Evolutionary conservation across 2,329 filamentous ascomycete genomes (phyloP), one percentile per base, ranked within the genome.

Genomic region (Aspergillus brasiliensis): DNA sequence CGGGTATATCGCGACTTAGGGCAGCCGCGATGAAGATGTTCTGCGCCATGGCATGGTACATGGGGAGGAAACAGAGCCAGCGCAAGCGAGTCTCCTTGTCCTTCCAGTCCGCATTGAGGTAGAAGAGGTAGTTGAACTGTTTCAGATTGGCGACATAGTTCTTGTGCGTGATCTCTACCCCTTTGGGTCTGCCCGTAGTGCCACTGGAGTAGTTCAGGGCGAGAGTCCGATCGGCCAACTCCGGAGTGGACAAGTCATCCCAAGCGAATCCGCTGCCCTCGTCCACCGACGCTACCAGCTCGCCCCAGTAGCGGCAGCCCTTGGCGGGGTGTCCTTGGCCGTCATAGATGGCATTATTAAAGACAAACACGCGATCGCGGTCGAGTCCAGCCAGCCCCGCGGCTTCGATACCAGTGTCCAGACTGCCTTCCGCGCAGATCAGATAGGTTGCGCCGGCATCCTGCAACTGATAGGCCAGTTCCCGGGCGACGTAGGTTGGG

Each of bases 131-230:
- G n/a, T 83, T 79, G 15, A 86, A 84, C 60, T 90, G 86, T 13
- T 79, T 68, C 65, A 86, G 84, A 71, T 94, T 94, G 62, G 90
- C 83, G 46, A 92, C 84, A 69, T 91, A 91, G 66, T 91, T 90
- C 61, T 81, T 80, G 75, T 96, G 91, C n/a, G 87, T 86, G 64
- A 95, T 89, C 75, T 90, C 87, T 13, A 95, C 91, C 10, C 92
- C 92, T 73, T 96, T 96, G 8, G 91, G 91, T 3, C 92, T 82
- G 6, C 92, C 91, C 0, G 92, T 96, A 1, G 90, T 93, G 10
- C 91, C 79, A 52, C 73, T 75, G 64, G 86, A 90, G 76, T 94
- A 96, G 75, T 96, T 95, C 62, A 96, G 83, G 23, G 86, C 88
- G 65, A 88, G 66, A 3, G 72, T 74, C n/a, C 61, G 65, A 46